Evolutionary conservation across 129 eudicot species (phyloP).

Genomic region (Lactuca sativa): DNA sequence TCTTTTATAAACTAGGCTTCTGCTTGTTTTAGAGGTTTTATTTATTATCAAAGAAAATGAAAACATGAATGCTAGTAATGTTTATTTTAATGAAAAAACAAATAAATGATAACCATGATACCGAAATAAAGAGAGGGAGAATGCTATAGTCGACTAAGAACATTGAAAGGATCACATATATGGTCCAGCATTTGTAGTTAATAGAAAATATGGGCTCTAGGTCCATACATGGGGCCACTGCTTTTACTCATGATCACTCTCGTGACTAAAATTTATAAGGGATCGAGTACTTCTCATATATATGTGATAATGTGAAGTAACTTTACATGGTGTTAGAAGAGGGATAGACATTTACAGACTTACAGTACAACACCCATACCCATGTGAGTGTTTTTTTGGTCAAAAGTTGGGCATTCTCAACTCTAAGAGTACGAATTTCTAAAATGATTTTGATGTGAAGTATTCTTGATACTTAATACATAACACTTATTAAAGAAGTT

Average conservation of each 20-base stretch:
- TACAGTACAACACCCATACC: not conserved
- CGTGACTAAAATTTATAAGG: conserved; percentile 26
- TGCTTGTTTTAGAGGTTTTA: not conserved
- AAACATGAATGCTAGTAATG: not conserved
- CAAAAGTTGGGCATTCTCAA: not conserved
- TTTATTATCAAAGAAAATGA: not conserved
- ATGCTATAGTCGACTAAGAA: not conserved
- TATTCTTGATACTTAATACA: too few species aligned
- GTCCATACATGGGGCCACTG: conserved; percentile 38
- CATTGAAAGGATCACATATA: conserved; percentile 12
- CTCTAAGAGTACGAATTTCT: too few species aligned
- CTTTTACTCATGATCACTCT: conserved; percentile 25
- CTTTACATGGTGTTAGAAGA: conserved; percentile 26
- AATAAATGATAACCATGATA: conserved; percentile 3
- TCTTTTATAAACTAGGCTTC: not conserved
- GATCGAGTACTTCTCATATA: conserved; percentile 22
- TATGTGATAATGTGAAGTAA: conserved; percentile 1
- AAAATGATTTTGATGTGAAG: too few species aligned
- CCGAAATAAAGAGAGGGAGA: not conserved
- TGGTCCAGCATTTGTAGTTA: conserved; percentile 42
- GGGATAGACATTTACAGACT: not conserved
- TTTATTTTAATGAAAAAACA: not conserved
- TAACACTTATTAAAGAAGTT: too few species aligned
- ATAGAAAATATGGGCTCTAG: conserved; percentile 44
- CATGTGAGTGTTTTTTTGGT: not conserved